Evolutionary conservation across 176 grass and related monocot species (phyloP), one percentile per base, ranked within the genome.

Genomic region (Lolium perenne): DNA sequence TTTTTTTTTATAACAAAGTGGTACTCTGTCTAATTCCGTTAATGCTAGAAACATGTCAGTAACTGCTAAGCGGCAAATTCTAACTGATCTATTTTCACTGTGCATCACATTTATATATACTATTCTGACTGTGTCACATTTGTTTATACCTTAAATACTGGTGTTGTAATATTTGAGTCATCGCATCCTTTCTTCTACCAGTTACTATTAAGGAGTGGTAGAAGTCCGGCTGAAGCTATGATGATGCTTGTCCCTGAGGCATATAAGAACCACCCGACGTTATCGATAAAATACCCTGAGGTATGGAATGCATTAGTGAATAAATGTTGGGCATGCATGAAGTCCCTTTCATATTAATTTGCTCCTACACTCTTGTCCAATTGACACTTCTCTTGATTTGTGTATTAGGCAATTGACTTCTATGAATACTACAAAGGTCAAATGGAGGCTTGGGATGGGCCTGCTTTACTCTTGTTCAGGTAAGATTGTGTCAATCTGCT

Each of bases 361-460:
- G 43, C 38, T 74, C 50, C 60, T 56, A 83, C 20, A 32, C 50
- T 81, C 49, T 55, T 71, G 46, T 84, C 58, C 45, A 83, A 80
- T 21, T 80, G 85, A 84, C 78, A 5, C 45, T 88, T 84, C 16
- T 77, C 64, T 85, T 84, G 26, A 79, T 88, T 81, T 89, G 40
- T 91, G 22, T 86, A 72, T 89, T 86, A 99, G 97, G 94, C 92
- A 71, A 83, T 93, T 91, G 92, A 97, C 87, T 99, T 99, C 78
- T 99, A 99, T 86, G 94, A 99, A 50, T 99, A 96, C 84, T 97
- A 99, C 85, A 99, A 99, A 86, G 97, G 97, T 80, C 97, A 99
- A 91, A 99, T 99, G 97, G 97, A 99, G 81, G 88, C 97, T 78
- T 99, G 97, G 97, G 97, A 99, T 87, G 97, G 97, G 85, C 97